A percentile compares a stretch with the other conserved stretches of the same genome.
Evolutionary conservation across 176 grass and related monocot genomes (phyloP).

Genomic region (Microstegium vimineum): DNA sequence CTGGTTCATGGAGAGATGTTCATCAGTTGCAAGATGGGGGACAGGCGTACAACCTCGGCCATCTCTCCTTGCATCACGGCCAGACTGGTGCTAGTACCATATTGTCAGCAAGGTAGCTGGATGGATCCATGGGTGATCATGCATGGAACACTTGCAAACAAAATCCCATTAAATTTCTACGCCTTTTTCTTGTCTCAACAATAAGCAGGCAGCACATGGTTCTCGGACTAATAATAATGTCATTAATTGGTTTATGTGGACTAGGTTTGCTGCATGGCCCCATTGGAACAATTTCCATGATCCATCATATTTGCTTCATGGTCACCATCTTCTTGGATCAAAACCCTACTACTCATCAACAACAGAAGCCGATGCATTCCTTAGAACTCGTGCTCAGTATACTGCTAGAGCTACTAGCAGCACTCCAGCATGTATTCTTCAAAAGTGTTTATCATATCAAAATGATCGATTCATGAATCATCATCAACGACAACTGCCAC

Average conservation of each 20-base stretch:
- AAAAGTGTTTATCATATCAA: background rate
- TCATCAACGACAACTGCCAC: background rate
- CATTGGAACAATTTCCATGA: conserved; percentile 32
- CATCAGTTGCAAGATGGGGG: background rate
- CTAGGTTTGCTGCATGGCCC: conserved; percentile 31
- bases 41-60: conserved; percentile 29
- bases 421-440: too few species aligned
- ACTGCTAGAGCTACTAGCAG: too few species aligned
- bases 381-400: too few species aligned
- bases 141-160: conserved; percentile 6
- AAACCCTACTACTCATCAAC: conserved; percentile 23
- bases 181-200: background rate
- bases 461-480: conserved; percentile 5
- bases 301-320: conserved; percentile 6
- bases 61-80: conserved; percentile 31
- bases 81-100: conserved; percentile 21
- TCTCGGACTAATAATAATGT: background rate
- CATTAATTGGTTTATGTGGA: background rate
- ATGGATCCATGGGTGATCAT: background rate
- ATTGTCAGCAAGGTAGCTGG: conserved; percentile 46
- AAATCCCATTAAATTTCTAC: conserved; percentile 8
- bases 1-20: conserved; percentile 10
- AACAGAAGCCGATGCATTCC: too few species aligned
- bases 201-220: background rate
- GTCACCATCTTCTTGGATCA: conserved; percentile 17